Conservation (phyloP, 2,329 filamentous ascomycete species). For the Tricladium varicosporioides region DNA sequence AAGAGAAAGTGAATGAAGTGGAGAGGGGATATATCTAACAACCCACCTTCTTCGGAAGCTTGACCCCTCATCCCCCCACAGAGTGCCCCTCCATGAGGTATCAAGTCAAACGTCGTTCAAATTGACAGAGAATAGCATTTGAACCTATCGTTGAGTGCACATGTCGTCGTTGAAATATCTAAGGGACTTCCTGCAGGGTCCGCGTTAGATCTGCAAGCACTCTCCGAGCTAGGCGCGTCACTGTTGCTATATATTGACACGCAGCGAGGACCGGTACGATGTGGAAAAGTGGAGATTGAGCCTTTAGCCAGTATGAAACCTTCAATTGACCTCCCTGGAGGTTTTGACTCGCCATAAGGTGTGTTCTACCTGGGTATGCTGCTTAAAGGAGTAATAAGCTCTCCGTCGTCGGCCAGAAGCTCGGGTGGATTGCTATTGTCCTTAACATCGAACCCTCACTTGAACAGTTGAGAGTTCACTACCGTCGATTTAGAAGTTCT, state of each 20-base stretch:
- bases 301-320: too few species aligned
- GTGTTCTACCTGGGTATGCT: too few species aligned
- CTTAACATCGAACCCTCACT: background rate
- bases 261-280: too few species aligned
- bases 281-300: background rate
- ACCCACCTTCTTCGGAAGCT: background rate
- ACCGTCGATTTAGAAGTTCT: background rate
- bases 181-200: background rate
- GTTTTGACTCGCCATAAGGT: too few species aligned
- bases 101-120: background rate
- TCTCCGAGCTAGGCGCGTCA: slow-evolving; percentile 6
- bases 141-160: slow-evolving; percentile 21
- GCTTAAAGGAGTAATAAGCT: background rate
- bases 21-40: slow-evolving; percentile 6
- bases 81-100: slow-evolving; percentile 18
- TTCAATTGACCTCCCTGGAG: too few species aligned
- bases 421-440: background rate
- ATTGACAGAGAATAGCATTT: background rate
- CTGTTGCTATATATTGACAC: background rate
- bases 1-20: slow-evolving; percentile 8
- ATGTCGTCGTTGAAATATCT: slow-evolving; percentile 1
- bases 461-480: background rate
- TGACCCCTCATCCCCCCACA: slow-evolving; percentile 10
- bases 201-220: background rate
- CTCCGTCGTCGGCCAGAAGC: background rate